Conservation (phyloP, 2,329 filamentous ascomycete genomes). For the Colletotrichum brevisporum region DNA sequence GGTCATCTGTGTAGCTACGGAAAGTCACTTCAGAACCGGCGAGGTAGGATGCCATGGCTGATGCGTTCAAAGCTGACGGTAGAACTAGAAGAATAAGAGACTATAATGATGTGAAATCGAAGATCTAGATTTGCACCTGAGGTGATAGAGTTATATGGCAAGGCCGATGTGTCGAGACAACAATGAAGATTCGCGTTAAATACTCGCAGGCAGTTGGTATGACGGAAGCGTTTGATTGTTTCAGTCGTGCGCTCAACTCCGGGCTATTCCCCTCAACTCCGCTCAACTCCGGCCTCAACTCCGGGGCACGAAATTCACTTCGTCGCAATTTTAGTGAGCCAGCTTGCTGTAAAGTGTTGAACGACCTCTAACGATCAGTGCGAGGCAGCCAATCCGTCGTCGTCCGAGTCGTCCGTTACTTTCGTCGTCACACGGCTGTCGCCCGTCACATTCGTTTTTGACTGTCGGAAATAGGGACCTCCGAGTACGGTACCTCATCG, state of each 20-base stretch:
- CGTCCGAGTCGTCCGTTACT: too few species aligned
- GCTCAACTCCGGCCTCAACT: not conserved
- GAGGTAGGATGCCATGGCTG: not conserved
- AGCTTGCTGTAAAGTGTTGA: too few species aligned
- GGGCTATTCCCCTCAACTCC: not conserved
- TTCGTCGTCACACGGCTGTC: too few species aligned
- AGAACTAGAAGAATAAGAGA: not conserved
- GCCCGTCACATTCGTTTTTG: too few species aligned
- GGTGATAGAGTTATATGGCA: not conserved
- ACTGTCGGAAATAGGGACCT: too few species aligned
- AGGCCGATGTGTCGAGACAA: not conserved
- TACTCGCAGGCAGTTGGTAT: not conserved
- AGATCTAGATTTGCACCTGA: not conserved
- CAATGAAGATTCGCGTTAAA: not conserved
- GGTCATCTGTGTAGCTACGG: slow-evolving; percentile 56
- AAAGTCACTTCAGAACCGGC: slow-evolving; percentile 54
- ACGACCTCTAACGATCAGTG: too few species aligned
- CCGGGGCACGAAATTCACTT: too few species aligned
- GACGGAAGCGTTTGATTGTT: not conserved
- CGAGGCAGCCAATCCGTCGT: too few species aligned
- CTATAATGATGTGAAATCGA: not conserved
- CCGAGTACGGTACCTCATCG: too few species aligned
- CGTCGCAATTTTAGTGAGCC: too few species aligned
- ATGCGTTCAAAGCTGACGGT: not conserved
- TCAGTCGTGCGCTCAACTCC: not conserved